A percentile compares a stretch with the other conserved stretches of the same genome.
phyloP scores from a whole-genome alignment of 192 early-diverging fungal genomes.

The Linderina pennispora region DNA sequence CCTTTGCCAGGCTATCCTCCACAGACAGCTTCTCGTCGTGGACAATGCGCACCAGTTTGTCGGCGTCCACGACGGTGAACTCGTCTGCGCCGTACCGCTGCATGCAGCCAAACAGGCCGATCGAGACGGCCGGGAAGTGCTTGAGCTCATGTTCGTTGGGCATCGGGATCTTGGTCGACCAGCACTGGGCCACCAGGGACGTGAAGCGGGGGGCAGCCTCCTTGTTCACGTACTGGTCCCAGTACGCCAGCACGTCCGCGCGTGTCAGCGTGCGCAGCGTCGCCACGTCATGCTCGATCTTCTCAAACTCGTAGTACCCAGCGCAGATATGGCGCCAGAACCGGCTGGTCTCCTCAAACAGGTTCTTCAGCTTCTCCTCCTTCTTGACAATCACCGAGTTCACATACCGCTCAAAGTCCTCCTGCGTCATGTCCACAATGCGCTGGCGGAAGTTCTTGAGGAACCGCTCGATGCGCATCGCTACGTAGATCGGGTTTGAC shows the following conservation, averaged over 20 bases:
- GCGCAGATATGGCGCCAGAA: conserved; percentile 65
- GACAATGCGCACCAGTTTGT: conserved; percentile 7
- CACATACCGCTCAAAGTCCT: conserved; percentile 61
- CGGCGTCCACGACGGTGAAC: conserved; percentile 9
- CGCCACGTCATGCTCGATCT: conserved; percentile 22
- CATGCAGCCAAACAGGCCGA: conserved; percentile 33
- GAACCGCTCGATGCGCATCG: conserved; percentile 75
- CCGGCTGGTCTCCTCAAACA: conserved; percentile 59
- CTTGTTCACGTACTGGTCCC: conserved; percentile 26
- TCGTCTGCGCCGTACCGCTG: conserved; percentile 20
- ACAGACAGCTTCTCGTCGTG: neutral
- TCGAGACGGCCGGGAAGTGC: conserved; percentile 6
- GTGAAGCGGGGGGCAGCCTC: conserved; percentile 12
- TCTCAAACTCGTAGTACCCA: conserved; percentile 79
- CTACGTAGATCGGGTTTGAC: conserved; percentile 69
- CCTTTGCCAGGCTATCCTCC: neutral
- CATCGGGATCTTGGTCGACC: conserved; percentile 31
- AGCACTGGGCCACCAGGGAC: conserved; percentile 16
- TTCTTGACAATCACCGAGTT: conserved; percentile 56
- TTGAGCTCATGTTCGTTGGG: conserved; percentile 19
- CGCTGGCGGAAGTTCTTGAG: conserved; percentile 51
- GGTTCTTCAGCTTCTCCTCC: conserved; percentile 71
- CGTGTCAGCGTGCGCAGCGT: conserved; percentile 10
- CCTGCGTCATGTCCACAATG: conserved; percentile 57
- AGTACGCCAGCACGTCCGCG: conserved; percentile 32